Conservation (phyloP, 768 basidiomycete species). For the Pleurotus eryngii region DNA sequence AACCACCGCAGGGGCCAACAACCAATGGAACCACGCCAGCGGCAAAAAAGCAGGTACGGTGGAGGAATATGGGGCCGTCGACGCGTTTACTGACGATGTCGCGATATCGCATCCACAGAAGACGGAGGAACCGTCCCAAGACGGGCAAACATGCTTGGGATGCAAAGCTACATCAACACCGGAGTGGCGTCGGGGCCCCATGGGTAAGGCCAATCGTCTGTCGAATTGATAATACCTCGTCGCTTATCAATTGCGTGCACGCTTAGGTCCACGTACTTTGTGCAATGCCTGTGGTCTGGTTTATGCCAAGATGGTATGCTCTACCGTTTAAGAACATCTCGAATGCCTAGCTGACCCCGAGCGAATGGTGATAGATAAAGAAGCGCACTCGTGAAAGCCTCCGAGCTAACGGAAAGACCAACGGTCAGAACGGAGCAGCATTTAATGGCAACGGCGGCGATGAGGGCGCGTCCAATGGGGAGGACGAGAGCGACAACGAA, state of each 20-base stretch:
- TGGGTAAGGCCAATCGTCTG: conserved; percentile 48
- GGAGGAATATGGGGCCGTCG: no score
- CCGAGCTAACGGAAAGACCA: conserved; percentile 12
- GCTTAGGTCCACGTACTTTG: conserved; percentile 73
- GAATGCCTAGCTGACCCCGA: conserved; percentile 5
- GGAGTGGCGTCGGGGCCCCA: conserved; percentile 81
- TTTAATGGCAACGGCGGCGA: conserved; percentile 8
- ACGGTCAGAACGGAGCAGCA: conserved; percentile 2
- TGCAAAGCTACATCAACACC: conserved; percentile 84
- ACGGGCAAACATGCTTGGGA: conserved; percentile 75
- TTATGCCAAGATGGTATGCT: conserved; percentile 78
- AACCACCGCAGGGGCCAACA: not conserved
- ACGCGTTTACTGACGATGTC: no score
- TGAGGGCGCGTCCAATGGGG: conserved; percentile 11
- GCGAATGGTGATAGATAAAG: conserved; percentile 23
- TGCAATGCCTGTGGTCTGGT: conserved; percentile 87
- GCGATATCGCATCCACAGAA: conserved; percentile 13
- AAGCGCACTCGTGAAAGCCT: conserved; percentile 27
- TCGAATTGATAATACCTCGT: conserved; percentile 10
- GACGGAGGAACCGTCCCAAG: conserved; percentile 45
- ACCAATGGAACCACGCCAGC: conserved; percentile 1
- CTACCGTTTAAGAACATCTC: not conserved
- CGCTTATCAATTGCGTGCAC: conserved; percentile 12
- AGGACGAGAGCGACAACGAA: conserved; percentile 16
- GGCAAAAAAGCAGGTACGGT: not conserved